Conservation (phyloP, 345 rosid genomes). For the Stellera chamaejasme region DNA sequence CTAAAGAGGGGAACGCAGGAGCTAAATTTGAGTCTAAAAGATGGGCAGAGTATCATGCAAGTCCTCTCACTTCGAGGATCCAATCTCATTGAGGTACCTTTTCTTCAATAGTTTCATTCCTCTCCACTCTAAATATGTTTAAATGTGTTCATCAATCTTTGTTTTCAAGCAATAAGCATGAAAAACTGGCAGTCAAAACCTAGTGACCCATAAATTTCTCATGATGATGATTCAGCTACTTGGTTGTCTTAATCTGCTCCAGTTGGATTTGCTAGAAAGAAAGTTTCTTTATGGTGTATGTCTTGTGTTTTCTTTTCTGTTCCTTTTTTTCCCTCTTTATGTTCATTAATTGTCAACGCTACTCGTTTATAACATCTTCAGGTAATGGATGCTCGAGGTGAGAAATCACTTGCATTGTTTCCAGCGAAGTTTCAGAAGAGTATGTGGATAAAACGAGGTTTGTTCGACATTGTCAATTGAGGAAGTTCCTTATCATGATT, state of each 20-base stretch:
- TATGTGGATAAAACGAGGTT: constrained; percentile 95
- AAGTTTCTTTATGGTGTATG: neutral
- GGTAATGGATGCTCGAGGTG: constrained; percentile 74
- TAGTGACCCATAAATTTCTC: too few relatives aligned
- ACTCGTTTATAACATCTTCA: constrained; percentile 8
- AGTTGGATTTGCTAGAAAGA: too few relatives aligned
- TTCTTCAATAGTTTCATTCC: neutral
- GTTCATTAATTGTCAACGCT: neutral
- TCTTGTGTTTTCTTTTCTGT: neutral
- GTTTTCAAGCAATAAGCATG: too few relatives aligned
- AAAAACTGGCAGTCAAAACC: too few relatives aligned
- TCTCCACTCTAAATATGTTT: neutral
- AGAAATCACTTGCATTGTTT: constrained; percentile 65
- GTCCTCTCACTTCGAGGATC: constrained; percentile 87
- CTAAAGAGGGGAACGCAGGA: constrained; percentile 66
- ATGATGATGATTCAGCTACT: too few relatives aligned
- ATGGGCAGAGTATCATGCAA: constrained; percentile 63
- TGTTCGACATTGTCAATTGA: constrained; percentile 1
- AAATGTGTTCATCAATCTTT: too few relatives aligned
- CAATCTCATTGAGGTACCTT: constrained; percentile 69
- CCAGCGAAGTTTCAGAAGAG: constrained; percentile 92
- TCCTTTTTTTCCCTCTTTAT: neutral
- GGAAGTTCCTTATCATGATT: neutral
- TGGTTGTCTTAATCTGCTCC: too few relatives aligned
- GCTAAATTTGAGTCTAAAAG: constrained; percentile 39